A percentile compares a stretch with the other conserved stretches of the same genome.
Conservation (phyloP, 225 moss, liverwort and hornwort genomes). For the Neckera pumila region DNA sequence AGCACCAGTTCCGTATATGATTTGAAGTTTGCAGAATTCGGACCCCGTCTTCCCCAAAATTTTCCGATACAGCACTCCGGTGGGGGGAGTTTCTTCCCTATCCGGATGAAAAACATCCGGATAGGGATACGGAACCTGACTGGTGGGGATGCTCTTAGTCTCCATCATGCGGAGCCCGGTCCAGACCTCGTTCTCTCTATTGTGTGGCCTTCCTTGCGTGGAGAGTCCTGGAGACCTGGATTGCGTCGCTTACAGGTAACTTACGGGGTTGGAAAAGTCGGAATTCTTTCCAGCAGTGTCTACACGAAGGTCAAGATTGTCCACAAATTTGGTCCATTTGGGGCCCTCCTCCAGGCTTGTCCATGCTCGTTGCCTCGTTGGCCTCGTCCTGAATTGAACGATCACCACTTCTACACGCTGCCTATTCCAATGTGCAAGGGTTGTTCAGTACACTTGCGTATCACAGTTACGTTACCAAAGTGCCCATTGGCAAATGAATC, state of each 20-base stretch:
- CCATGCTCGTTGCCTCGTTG: no score
- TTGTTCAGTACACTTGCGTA: not conserved
- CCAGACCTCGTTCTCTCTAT: not conserved
- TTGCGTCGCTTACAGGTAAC: not conserved
- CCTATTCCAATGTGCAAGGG: not conserved
- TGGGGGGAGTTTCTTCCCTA: no score
- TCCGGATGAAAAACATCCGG: no score
- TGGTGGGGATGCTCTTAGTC: no score
- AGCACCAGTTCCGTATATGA: no score
- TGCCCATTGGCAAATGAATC: not conserved
- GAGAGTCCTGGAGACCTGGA: not conserved
- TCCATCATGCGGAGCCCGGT: not conserved
- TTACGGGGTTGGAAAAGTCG: not conserved
- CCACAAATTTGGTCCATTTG: not conserved
- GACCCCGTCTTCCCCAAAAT: no score
- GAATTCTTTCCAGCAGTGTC: not conserved
- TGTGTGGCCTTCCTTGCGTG: not conserved
- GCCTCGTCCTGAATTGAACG: not conserved
- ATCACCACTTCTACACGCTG: not conserved
- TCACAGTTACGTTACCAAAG: not conserved
- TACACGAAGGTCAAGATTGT: not conserved
- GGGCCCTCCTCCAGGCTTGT: not conserved
- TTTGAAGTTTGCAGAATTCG: no score
- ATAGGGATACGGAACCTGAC: no score
- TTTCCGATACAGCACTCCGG: no score